Evolutionary conservation across 345 rosid species (phyloP).

Genomic region (Brassica rapa): DNA sequence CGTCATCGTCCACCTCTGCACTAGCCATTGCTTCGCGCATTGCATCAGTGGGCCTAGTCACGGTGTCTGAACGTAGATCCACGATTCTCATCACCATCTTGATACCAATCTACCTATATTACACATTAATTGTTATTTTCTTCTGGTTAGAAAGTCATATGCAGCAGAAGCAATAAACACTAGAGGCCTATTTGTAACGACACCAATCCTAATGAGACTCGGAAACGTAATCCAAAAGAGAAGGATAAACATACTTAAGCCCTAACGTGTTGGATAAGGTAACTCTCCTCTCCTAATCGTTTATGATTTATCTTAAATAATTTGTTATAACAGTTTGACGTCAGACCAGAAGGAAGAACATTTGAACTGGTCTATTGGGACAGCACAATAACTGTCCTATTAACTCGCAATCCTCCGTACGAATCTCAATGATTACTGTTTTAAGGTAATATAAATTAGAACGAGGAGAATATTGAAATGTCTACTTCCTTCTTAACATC

Average conservation of each 20-base stretch:
- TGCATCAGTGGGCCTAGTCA: slow-evolving; percentile 74
- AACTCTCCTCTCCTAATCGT: background rate
- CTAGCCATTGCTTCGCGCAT: slow-evolving; percentile 86
- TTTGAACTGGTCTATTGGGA: slow-evolving; percentile 28
- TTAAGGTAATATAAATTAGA: background rate
- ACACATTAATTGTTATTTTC: background rate
- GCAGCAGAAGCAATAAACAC: background rate
- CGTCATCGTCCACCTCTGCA: slow-evolving; percentile 95
- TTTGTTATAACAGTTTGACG: slow-evolving; percentile 10
- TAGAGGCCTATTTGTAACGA: background rate
- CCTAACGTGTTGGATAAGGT: slow-evolving; percentile 7
- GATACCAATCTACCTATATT: slow-evolving; percentile 7
- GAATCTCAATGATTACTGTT: slow-evolving; percentile 16
- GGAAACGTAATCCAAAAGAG: background rate
- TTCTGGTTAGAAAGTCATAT: background rate
- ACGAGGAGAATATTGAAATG: background rate
- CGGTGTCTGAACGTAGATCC: slow-evolving; percentile 94
- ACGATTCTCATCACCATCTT: slow-evolving; percentile 74
- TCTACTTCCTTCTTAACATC: slow-evolving; percentile 2
- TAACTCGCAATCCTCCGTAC: background rate
- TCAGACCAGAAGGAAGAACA: slow-evolving; percentile 1
- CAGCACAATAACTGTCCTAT: background rate
- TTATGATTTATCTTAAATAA: background rate
- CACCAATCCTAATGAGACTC: background rate
- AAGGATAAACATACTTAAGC: background rate